Evolutionary conservation across 1,284 basidiomycete species (phyloP).

Genomic region (Schizophyllum amplum): DNA sequence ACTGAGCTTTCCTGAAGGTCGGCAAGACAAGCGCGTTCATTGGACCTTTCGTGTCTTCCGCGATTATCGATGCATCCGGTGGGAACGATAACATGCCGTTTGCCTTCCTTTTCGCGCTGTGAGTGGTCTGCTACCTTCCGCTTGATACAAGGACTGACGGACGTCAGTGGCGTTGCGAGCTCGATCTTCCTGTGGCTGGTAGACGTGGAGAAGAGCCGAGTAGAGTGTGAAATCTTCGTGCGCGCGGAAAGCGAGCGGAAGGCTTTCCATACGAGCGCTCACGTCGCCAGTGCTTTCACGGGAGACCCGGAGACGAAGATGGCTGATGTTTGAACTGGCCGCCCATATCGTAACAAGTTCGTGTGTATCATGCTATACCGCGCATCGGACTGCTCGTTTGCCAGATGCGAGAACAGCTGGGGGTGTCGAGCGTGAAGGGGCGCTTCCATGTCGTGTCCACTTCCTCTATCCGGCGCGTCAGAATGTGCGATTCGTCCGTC

Average conservation of each 20-base stretch:
- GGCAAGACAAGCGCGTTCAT: constrained; percentile 80
- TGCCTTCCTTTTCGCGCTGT: constrained; percentile 71
- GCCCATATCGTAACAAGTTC: no score
- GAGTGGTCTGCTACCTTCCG: constrained; percentile 19
- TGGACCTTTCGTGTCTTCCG: constrained; percentile 71
- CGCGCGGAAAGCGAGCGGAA: constrained; percentile 44
- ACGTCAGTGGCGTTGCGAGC: constrained; percentile 55
- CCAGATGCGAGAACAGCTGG: no score
- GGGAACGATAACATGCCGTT: constrained; percentile 80
- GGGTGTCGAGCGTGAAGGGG: no score
- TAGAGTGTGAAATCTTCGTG: constrained; percentile 60
- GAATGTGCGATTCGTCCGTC: neutral
- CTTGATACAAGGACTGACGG: no score
- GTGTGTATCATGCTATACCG: no score
- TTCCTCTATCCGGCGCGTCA: neutral
- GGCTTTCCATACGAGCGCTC: constrained; percentile 29
- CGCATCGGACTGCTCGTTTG: no score
- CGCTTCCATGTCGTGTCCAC: neutral
- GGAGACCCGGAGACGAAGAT: neutral
- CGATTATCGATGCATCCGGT: constrained; percentile 60
- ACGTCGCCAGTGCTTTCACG: constrained; percentile 1
- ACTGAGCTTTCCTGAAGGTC: constrained; percentile 27
- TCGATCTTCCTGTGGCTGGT: constrained; percentile 61
- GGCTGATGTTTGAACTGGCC: no score
- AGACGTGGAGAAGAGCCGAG: constrained; percentile 60